phyloP scores from a whole-genome alignment of 352 stramenopile genomes.

The Globisporangium emineosum region DNA sequence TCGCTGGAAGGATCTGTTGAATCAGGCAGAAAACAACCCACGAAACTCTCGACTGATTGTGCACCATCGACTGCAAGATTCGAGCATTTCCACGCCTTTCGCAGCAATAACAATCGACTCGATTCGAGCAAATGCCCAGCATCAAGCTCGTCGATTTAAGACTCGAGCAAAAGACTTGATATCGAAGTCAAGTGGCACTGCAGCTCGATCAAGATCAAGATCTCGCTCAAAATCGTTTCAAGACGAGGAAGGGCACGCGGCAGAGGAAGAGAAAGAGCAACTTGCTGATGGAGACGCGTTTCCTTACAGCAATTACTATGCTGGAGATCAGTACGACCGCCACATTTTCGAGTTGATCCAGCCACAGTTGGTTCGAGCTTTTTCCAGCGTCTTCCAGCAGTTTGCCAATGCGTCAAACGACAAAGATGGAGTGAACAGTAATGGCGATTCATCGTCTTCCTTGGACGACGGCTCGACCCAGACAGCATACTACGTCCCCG shows the following conservation, averaged over 20 bases:
- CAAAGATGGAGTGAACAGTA: slow-evolving; percentile 29
- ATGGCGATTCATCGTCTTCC: slow-evolving; percentile 19
- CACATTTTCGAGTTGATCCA: slow-evolving; percentile 73
- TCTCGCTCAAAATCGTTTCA: slow-evolving; percentile 9
- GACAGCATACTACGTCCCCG: slow-evolving; percentile 55
- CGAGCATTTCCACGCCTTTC: neutral
- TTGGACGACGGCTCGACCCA: slow-evolving; percentile 14
- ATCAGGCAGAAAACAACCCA: slow-evolving; percentile 65
- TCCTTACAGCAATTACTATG: neutral
- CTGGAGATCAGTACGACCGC: slow-evolving; percentile 55
- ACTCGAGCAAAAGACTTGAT: neutral
- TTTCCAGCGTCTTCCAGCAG: slow-evolving; percentile 71
- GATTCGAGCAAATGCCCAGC: slow-evolving; percentile 10
- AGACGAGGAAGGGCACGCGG: neutral
- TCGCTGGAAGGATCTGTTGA: slow-evolving; percentile 76
- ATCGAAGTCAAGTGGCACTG: neutral
- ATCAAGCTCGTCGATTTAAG: neutral
- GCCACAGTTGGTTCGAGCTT: slow-evolving; percentile 44
- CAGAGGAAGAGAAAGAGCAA: slow-evolving; percentile 10
- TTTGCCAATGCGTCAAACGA: slow-evolving; percentile 60
- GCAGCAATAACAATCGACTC: slow-evolving; percentile 3
- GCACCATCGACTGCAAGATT: slow-evolving; percentile 29
- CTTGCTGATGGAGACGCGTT: slow-evolving; percentile 3
- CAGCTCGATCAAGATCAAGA: neutral
- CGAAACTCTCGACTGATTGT: slow-evolving; percentile 61